Percentiles rank a stretch among this genome's conserved stretches.
These are phyloP conservation scores for Wallemia ichthyophaga DNA, from an alignment of 1,284 basidiomycete species.

Conservation along the genomic window DNA sequence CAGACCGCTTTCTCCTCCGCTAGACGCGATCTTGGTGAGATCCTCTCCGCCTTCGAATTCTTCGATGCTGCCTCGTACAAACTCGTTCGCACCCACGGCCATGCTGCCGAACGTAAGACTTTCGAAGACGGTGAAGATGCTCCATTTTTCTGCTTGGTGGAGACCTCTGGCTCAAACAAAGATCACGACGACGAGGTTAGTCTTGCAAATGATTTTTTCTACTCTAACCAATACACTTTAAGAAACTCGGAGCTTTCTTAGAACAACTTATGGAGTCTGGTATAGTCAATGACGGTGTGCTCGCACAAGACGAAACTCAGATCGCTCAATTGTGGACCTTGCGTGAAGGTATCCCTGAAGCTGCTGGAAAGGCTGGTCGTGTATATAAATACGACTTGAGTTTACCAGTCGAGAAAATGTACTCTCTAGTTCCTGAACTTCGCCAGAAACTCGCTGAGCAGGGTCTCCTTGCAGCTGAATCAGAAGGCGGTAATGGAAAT, in stretches of 20 bases:
- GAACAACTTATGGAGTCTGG: constrained; percentile 49
- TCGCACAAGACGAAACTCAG: constrained; percentile 75
- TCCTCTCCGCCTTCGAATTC: constrained; percentile 91
- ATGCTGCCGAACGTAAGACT: constrained; percentile 14
- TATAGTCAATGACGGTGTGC: constrained; percentile 56
- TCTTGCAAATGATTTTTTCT: constrained; percentile 3
- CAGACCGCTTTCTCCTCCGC: constrained; percentile 24
- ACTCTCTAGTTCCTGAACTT: constrained; percentile 57
- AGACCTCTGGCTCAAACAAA: constrained; percentile 76
- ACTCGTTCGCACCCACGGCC: constrained; percentile 22
- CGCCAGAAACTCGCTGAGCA: constrained; percentile 38
- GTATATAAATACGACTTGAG: constrained; percentile 96
- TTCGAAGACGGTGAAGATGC: constrained; percentile 27
- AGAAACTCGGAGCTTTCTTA: constrained; percentile 67
- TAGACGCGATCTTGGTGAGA: constrained; percentile 54
- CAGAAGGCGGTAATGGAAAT: constrained; percentile 22
- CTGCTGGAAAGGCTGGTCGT: constrained; percentile 74
- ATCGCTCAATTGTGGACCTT: constrained; percentile 71
- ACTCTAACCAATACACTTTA: background rate
- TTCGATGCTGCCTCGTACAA: constrained; percentile 71
- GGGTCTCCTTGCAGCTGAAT: constrained; percentile 24
- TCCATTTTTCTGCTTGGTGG: constrained; percentile 58
- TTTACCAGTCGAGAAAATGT: constrained; percentile 63
- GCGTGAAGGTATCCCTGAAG: constrained; percentile 81
- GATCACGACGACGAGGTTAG: constrained; percentile 81